These are phyloP conservation scores for Suhomyces prunicola DNA, from an alignment of 805 yeast species.

Conservation along the genomic window DNA sequence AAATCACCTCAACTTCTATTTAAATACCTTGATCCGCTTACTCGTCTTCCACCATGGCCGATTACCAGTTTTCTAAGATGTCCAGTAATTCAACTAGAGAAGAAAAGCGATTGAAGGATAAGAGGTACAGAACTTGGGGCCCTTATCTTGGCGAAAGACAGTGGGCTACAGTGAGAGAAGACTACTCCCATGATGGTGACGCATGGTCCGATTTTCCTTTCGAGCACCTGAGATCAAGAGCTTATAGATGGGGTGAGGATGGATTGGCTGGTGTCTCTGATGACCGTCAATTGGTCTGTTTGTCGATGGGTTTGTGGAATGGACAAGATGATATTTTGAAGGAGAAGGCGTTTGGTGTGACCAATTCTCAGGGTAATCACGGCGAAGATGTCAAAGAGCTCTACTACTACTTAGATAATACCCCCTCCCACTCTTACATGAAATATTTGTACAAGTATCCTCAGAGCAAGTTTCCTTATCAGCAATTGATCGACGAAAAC, in stretches of 20 bases:
- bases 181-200: constrained; percentile 79
- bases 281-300: constrained; percentile 70
- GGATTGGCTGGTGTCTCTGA: constrained; percentile 90
- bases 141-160: constrained; percentile 85
- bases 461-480: constrained; percentile 79
- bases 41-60: constrained; percentile 1
- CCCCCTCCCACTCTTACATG: constrained; percentile 91
- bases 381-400: constrained; percentile 93
- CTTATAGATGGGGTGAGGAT: constrained; percentile 95
- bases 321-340: constrained; percentile 81
- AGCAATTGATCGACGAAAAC: constrained; percentile 66
- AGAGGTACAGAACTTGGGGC: constrained; percentile 60
- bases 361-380: constrained; percentile 92
- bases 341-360: constrained; percentile 83
- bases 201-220: constrained; percentile 90
- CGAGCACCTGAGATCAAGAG: constrained; percentile 75
- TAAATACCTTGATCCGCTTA: background rate
- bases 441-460: constrained; percentile 91
- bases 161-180: constrained; percentile 76
- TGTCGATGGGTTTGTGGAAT: constrained; percentile 89
- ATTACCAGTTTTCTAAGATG: constrained; percentile 7
- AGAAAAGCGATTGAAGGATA: constrained; percentile 34
- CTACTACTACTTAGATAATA: constrained; percentile 83
- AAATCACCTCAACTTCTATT: background rate
- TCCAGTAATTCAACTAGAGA: constrained; percentile 29